These are phyloP conservation scores for Daldinia vernicosa DNA, from an alignment of 495 filamentous ascomycete genomes.

Conservation along the genomic window DNA sequence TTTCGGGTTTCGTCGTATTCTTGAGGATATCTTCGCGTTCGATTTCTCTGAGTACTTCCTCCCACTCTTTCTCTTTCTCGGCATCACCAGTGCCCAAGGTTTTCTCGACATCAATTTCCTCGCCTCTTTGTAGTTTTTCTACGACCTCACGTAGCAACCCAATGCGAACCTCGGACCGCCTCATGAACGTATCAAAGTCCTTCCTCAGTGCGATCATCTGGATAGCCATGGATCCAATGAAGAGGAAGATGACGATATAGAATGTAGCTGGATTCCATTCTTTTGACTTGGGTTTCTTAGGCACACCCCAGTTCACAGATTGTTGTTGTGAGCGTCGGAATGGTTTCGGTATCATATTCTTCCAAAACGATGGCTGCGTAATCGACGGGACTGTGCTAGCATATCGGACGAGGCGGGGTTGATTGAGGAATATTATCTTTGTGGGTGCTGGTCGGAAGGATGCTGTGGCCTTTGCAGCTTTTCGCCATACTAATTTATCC, in stretches of 20 bases:
- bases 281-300: conserved; percentile 60
- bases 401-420: conserved; percentile 22
- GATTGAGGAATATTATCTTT: conserved; percentile 5
- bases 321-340: conserved; percentile 40
- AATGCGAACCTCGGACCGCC: conserved; percentile 82
- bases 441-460: background rate
- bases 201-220: conserved; percentile 85
- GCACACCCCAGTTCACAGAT: conserved; percentile 29
- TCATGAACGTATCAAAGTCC: conserved; percentile 73
- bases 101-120: conserved; percentile 89
- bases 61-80: conserved; percentile 84
- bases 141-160: conserved; percentile 81
- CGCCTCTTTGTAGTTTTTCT: conserved; percentile 80
- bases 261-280: conserved; percentile 94
- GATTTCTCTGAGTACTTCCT: conserved; percentile 87
- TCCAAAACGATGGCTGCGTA: conserved; percentile 74
- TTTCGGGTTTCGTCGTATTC: conserved; percentile 51
- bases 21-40: conserved; percentile 77
- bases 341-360: conserved; percentile 67
- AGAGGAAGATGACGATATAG: conserved; percentile 87
- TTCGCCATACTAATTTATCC: conserved; percentile 31
- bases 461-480: conserved; percentile 20
- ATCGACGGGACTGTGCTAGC: conserved; percentile 61
- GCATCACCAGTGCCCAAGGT: conserved; percentile 81
- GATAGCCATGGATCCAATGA: conserved; percentile 94